Base-by-base conservation (phyloP, 2,329 filamentous ascomycete species). In the Pseudocercospora macadamiae region DNA sequence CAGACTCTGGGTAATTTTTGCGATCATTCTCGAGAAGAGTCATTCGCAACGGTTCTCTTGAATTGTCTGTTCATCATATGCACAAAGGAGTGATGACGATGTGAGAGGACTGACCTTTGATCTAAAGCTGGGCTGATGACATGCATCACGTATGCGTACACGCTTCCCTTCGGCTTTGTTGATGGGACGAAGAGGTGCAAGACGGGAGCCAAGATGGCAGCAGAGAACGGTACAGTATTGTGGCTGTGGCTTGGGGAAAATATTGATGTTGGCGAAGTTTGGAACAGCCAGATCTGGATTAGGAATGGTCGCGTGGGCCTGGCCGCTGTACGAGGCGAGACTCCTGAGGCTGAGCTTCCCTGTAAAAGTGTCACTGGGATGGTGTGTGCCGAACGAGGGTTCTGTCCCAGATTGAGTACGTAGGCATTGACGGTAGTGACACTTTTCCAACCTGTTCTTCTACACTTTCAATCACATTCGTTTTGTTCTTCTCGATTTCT, bases 41-140 rank as follows among this genome's bases (percentile, higher is more conserved):
- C 83, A 85, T 83, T 82, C 83, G 85, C 85, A 87, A 85, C 85
- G 85, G 85, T 88, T 87, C 85, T 86, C 77, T 64, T 64, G 68
- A 63, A 64, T 62, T 64, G 53, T 60, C 39, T 55, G 56, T 45
- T 68, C 66, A 67, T 68, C 64, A 62, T 64, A 51, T 47, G 19
- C 42, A 26, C 23, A 10, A 30, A 49, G 47, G 32, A 12, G 25
- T 12, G 45, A 32, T 3, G 3, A 32, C 3, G 26, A 18, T 9
- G 14, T n/a, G 25, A 16, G 28, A 32, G 18, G 26, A 59, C 55
- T 59, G 57, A 57, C 59, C 54, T 54, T 52, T 57, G 42, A 55
- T 48, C 3, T 47, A 23, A 21, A 28, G 42, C 42, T 26, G 10
- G 21, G 42, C 23, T 47, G 42, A 47, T 47, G 23, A 21, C 42